Evolutionary conservation across 805 yeast species (phyloP).

Genomic region (Barnettozyma salicaria): DNA sequence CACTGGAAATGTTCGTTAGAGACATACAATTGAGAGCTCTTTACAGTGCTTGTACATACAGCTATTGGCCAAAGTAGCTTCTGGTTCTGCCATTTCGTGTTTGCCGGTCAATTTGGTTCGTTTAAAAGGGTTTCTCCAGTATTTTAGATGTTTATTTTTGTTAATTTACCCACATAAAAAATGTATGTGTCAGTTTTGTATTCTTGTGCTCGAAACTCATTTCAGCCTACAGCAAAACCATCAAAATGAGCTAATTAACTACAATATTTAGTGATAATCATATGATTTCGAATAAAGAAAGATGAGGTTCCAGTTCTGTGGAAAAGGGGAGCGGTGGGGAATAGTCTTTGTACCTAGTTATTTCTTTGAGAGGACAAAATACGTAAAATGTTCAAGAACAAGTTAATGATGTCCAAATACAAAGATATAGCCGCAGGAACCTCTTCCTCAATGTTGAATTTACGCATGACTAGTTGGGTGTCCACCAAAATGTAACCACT

Average conservation of each 20-base stretch:
- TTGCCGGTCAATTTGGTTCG: neutral
- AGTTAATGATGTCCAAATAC: conserved; percentile 76
- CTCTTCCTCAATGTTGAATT: conserved; percentile 76
- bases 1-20: conserved; percentile 18
- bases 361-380: conserved; percentile 38
- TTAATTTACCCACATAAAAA: too few species aligned
- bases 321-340: neutral
- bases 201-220: too few species aligned
- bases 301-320: too few species aligned
- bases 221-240: too few species aligned
- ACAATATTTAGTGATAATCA: too few species aligned
- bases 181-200: too few species aligned
- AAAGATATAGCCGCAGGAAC: conserved; percentile 72
- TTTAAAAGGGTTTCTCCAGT: neutral
- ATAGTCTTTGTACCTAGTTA: conserved; percentile 9
- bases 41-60: conserved; percentile 2
- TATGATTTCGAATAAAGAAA: too few species aligned
- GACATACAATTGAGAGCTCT: too few species aligned
- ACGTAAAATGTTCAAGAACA: conserved; percentile 71
- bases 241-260: too few species aligned
- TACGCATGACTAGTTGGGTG: conserved; percentile 73
- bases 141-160: neutral
- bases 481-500: conserved; percentile 69
- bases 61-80: conserved; percentile 6
- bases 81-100: conserved; percentile 2